Conservation (phyloP, 305 asterid genomes). For the Solanum hybrid region DNA sequence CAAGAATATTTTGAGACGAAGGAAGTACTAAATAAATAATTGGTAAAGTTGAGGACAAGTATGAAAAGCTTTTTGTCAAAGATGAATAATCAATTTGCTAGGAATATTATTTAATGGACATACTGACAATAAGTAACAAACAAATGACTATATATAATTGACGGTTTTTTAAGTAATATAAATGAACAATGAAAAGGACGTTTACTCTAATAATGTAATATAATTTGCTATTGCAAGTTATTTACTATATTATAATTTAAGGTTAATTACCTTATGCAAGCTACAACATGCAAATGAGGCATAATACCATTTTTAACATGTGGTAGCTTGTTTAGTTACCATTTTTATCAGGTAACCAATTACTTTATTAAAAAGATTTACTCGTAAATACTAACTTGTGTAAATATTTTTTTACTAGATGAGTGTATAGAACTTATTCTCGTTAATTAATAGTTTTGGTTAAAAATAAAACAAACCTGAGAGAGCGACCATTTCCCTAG, state of each 20-base stretch:
- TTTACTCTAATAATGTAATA: background rate
- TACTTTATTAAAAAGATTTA: background rate
- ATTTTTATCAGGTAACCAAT: background rate
- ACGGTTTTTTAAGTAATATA: background rate
- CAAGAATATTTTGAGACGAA: background rate
- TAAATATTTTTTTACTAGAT: background rate
- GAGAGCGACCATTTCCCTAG: constrained; percentile 61
- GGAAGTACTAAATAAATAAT: background rate
- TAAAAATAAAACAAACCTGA: constrained; percentile 31
- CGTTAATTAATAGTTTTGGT: background rate
- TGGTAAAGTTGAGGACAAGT: background rate
- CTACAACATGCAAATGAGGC: background rate
- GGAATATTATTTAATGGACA: background rate
- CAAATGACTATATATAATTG: background rate
- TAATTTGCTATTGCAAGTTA: background rate
- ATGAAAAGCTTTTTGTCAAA: background rate
- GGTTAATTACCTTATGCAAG: background rate
- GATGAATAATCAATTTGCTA: background rate
- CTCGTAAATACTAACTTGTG: background rate
- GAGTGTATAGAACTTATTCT: background rate
- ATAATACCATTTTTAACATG: background rate
- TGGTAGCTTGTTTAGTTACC: background rate
- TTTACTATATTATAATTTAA: background rate
- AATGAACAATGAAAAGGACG: background rate
- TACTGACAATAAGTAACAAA: background rate